Base-by-base conservation (phyloP, 208 protist genomes). In the Phytomonas francai region DNA sequence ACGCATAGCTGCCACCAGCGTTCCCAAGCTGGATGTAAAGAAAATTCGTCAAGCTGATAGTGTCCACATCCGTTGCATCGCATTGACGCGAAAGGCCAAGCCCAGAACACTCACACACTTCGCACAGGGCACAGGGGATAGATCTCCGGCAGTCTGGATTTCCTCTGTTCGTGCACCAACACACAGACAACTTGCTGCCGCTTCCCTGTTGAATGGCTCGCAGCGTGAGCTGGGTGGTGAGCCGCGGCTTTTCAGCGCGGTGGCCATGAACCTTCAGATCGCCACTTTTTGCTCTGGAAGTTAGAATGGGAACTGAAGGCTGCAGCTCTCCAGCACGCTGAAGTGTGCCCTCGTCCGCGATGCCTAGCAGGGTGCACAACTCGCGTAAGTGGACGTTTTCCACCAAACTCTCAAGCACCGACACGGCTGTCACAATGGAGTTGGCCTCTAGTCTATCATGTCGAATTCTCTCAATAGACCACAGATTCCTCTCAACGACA, bases 361-460 rank as follows among this genome's bases (percentile, higher is more conserved):
- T 32, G 3, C 29, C 22, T 29, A 32, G 3, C 14, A n/a, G n/a
- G 60, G 28, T 3, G 9, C 32, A 59, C 34, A 93, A 73, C 28
- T 56, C 62, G 22, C 57, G 51, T 61, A 93, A 72, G 5, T 62
- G 77, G 8, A 90, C 73, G 65, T 88, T 67, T 64, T 94, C 85
- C 12, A 85, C 86, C 27, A 92, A 57, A 61, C 84, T 91, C 63
- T 94, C 85, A 59, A 88, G 63, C 0, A 94, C 86, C 12, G 89
- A 94, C 59, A 92, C 84, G 65, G 79, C 80, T 12, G 89, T 94
- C 27, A 88, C 74, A 61, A 94, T 81, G 29, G 84, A 91, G 71
- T 94, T 94, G 19, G 89, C 84, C 5, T 87, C 78, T 42, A 49
- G 69, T 54, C 87, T 88, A 71, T 94, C 89, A 11, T 32, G 71